Evolutionary conservation across 495 filamentous ascomycete genomes (phyloP).

Genomic region (Penicillium angulare): DNA sequence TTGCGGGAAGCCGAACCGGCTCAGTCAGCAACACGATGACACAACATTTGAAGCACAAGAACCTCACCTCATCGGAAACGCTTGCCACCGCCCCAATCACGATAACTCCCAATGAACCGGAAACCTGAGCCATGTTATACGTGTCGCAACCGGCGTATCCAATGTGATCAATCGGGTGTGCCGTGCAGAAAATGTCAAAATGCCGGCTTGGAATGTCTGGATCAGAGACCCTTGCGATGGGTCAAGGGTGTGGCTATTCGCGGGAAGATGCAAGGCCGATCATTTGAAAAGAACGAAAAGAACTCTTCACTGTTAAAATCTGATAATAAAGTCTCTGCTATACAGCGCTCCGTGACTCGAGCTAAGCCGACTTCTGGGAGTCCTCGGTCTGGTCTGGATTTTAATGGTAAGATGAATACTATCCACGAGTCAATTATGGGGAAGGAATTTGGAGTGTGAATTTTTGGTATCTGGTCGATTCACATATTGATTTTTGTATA

Average conservation of each 20-base stretch:
- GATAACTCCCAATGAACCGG: background rate
- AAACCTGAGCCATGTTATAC: constrained; percentile 40
- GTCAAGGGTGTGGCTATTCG: constrained; percentile 42
- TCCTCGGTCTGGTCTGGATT: background rate
- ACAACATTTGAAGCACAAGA: too few relatives aligned
- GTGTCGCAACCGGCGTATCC: constrained; percentile 53
- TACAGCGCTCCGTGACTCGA: too few relatives aligned
- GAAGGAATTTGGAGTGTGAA: too few relatives aligned
- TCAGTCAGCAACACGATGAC: too few relatives aligned
- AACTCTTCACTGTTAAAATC: background rate
- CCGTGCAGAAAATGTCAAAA: constrained; percentile 39
- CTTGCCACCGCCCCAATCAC: constrained; percentile 7
- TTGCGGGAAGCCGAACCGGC: too few relatives aligned
- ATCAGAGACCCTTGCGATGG: constrained; percentile 51
- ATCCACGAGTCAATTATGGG: background rate
- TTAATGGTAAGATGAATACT: background rate
- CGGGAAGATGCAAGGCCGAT: constrained; percentile 34
- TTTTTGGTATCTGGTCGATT: background rate
- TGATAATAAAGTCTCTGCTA: background rate
- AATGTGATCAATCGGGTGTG: constrained; percentile 44
- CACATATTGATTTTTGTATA: background rate
- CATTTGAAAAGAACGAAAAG: constrained; percentile 11
- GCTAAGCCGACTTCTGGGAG: background rate
- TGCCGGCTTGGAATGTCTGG: constrained; percentile 51
- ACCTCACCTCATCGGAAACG: too few relatives aligned